Evolutionary conservation across 148 eudicot genomes (phyloP), one percentile per base, ranked within the genome.

Genomic region (Dysphania ambrosioides): DNA sequence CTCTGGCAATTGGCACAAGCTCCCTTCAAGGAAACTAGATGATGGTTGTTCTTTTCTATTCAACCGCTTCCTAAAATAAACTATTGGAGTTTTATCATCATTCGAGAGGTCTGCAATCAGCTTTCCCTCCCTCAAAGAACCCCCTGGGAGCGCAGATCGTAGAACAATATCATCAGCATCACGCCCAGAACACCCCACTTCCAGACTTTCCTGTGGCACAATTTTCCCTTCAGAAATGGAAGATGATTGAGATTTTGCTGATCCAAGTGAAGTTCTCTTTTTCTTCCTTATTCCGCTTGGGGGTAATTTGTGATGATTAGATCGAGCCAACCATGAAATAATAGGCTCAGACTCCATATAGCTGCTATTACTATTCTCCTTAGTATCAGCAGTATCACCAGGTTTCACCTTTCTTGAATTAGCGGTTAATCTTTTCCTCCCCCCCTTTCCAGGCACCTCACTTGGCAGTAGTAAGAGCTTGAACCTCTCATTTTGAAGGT

Each of bases 311-410:
- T 78, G 83, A 44, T 63, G 86, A 73, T 86, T 73, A 72, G 93
- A 85, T 77, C 93, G 86, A 63, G 85, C 85, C 80, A 92, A 63
- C 97, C 97, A 96, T 61, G 92, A 89, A 72, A 86, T 91, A 56
- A 92, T 87, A 60, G 97, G 97, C 80, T 89, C 97, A 29, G 97
- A 89, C 38, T 96, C 99, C 81, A 81, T 79, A 77, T 35, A 69
- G 70, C 75, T 84, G 31, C 81, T 82, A 60, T 34, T 42, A 56
- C 61, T 60, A 38, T 72, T 70, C 67, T 85, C 88, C 67, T 85
- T 87, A 73, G 81, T 84, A 71, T 80, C 80, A 21, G 71, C 53
- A 56, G 40, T 27, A 32, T 69, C 74, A 40, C 26, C 75, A 44
- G 47, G 56, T 44, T 79, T 79, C 60, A 55, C 78, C 36, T 61